phyloP scores from a whole-genome alignment of 1,284 basidiomycete genomes.

The Coriolopsis trogii region DNA sequence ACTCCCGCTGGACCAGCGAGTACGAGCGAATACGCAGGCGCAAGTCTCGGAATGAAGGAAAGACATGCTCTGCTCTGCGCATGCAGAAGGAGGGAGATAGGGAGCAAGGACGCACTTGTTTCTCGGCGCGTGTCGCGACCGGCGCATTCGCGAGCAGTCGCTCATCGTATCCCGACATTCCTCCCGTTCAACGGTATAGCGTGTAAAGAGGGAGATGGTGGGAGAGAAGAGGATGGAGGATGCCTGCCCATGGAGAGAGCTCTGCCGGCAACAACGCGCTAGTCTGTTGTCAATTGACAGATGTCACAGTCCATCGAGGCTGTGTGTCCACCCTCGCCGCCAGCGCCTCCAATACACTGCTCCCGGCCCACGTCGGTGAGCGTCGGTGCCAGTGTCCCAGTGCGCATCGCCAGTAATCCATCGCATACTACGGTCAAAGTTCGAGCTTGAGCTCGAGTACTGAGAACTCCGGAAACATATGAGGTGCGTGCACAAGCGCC shows the following conservation, averaged over 20 bases:
- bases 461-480: no score
- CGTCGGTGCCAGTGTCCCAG: no score
- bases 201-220: not conserved
- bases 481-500: not conserved
- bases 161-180: conserved; percentile 36
- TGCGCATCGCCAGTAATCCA: no score
- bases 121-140: conserved; percentile 38
- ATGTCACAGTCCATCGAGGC: not conserved
- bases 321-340: no score
- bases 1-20: not conserved
- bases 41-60: not conserved
- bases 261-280: conserved; percentile 1
- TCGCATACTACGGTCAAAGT: no score
- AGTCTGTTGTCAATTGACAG: conserved; percentile 3
- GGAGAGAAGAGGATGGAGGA: not conserved
- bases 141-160: conserved; percentile 40
- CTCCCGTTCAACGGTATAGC: not conserved
- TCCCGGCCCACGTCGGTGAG: no score
- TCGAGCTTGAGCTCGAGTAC: no score
- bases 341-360: no score
- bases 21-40: no score
- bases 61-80: not conserved
- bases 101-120: conserved; percentile 35
- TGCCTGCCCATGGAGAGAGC: not conserved
- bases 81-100: not conserved